Percentiles rank a stretch among this genome's conserved stretches.
These are phyloP conservation scores for Neurospora sp. DNA, from an alignment of 495 filamentous ascomycete species.

Conservation along the genomic window DNA sequence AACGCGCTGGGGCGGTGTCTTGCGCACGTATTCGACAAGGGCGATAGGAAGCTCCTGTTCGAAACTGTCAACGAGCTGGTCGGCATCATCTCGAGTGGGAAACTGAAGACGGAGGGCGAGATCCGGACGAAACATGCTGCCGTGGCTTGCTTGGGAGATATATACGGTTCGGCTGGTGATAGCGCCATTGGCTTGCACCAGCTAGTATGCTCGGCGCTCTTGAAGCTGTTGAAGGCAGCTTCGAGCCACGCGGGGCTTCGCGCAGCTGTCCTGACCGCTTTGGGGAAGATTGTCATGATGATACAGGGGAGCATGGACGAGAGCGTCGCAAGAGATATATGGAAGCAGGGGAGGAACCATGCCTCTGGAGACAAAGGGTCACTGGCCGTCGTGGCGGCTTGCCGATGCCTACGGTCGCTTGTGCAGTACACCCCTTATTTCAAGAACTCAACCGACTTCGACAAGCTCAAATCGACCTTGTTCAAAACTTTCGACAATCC, in stretches of 20 bases:
- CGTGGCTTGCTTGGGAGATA: conserved; percentile 76
- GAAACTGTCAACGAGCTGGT: conserved; percentile 88
- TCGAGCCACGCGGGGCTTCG: conserved; percentile 74
- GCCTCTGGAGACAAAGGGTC: conserved; percentile 72
- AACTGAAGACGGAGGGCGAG: conserved; percentile 64
- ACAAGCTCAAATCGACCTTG: conserved; percentile 65
- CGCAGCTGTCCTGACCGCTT: conserved; percentile 67
- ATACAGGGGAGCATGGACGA: conserved; percentile 75
- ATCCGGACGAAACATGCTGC: conserved; percentile 69
- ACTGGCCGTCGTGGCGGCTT: conserved; percentile 71
- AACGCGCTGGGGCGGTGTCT: conserved; percentile 81
- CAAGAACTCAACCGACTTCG: conserved; percentile 85
- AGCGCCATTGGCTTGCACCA: conserved; percentile 82
- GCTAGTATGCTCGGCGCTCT: conserved; percentile 55
- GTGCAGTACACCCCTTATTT: conserved; percentile 66
- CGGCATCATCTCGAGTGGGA: conserved; percentile 62
- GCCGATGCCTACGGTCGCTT: conserved; percentile 67
- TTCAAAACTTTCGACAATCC: conserved; percentile 81
- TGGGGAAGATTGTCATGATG: conserved; percentile 67
- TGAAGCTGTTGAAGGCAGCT: conserved; percentile 73
- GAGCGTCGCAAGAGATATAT: conserved; percentile 72
- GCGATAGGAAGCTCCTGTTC: conserved; percentile 84
- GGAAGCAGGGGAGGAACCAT: conserved; percentile 79
- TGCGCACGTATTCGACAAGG: conserved; percentile 72
- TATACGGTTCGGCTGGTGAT: conserved; percentile 83